Percentiles rank a stretch among this genome's conserved stretches.
phyloP scores from a whole-genome alignment of 108 stramenopile genomes.

The Cyclostephanos tholiformis region DNA sequence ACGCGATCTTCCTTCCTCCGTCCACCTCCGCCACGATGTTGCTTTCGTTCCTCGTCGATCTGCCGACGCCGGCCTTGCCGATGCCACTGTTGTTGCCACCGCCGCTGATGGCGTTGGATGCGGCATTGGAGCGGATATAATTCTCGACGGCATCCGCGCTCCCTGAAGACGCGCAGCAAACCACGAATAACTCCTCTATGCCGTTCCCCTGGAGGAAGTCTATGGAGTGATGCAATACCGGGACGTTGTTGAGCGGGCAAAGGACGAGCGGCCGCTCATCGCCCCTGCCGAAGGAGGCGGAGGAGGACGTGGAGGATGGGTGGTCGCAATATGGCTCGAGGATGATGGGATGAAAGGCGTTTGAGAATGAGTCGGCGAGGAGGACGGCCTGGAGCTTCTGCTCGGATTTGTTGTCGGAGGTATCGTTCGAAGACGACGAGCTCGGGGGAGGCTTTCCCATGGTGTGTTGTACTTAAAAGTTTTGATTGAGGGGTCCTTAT shows the following conservation, averaged over 20 bases:
- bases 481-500: no score
- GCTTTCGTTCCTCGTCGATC: not conserved
- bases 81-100: conserved; percentile 23
- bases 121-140: conserved; percentile 50
- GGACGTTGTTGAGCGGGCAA: conserved; percentile 94
- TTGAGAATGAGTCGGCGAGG: conserved; percentile 84
- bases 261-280: conserved; percentile 55
- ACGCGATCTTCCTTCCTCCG: conserved; percentile 18
- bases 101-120: conserved; percentile 46
- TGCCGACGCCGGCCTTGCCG: not conserved
- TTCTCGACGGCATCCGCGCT: conserved; percentile 67
- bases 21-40: not conserved
- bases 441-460: conserved; percentile 6
- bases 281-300: conserved; percentile 1
- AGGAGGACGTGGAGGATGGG: conserved; percentile 14
- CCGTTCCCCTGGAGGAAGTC: conserved; percentile 84
- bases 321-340: conserved; percentile 48
- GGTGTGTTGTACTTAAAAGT: no score
- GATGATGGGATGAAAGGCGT: conserved; percentile 82
- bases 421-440: conserved; percentile 33
- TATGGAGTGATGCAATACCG: conserved; percentile 91
- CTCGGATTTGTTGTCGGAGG: conserved; percentile 64
- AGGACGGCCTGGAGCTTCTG: conserved; percentile 91
- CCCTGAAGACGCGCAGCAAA: conserved; percentile 24
- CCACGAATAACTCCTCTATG: conserved; percentile 26